A percentile compares a stretch with the other conserved stretches of the same genome.
These are phyloP conservation scores for Exophiala xenobiotica DNA, from an alignment of 2,329 filamentous ascomycete genomes.

Conservation along the genomic window DNA sequence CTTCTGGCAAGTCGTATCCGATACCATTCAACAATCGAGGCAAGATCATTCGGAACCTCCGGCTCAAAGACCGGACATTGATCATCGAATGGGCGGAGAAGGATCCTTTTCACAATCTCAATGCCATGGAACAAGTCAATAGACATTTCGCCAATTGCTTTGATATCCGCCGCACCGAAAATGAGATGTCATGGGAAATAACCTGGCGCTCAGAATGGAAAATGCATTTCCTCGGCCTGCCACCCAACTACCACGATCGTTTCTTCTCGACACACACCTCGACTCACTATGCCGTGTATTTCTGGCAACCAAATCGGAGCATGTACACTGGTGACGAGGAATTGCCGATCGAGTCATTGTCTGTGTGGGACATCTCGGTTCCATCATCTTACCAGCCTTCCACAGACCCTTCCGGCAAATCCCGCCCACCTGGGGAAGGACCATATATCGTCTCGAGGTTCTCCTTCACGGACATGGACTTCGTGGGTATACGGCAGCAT, in stretches of 20 bases:
- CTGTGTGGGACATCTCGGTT: slow-evolving; percentile 59
- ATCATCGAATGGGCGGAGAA: slow-evolving; percentile 64
- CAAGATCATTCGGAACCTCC: slow-evolving; percentile 56
- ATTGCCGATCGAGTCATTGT: slow-evolving; percentile 57
- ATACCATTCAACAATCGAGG: slow-evolving; percentile 54
- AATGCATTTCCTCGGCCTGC: slow-evolving; percentile 58
- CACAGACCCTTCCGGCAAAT: slow-evolving; percentile 46
- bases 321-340: slow-evolving; percentile 55
- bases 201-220: slow-evolving; percentile 60
- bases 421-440: slow-evolving; percentile 37
- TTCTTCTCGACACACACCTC: slow-evolving; percentile 62
- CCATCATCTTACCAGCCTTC: slow-evolving; percentile 53
- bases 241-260: slow-evolving; percentile 56
- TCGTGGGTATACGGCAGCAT: slow-evolving; percentile 55
- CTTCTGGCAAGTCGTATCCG: slow-evolving; percentile 40
- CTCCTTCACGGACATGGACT: slow-evolving; percentile 52
- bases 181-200: slow-evolving; percentile 33
- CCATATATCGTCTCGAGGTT: slow-evolving; percentile 53
- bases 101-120: slow-evolving; percentile 52
- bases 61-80: slow-evolving; percentile 56
- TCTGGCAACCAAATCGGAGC: slow-evolving; percentile 60
- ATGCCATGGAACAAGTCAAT: slow-evolving; percentile 53
- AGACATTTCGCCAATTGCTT: slow-evolving; percentile 62
- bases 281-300: slow-evolving; percentile 62
- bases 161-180: slow-evolving; percentile 42